Evolutionary conservation across 1,139 yeast species (phyloP).

Genomic region (Yamadazyma atlantica): DNA sequence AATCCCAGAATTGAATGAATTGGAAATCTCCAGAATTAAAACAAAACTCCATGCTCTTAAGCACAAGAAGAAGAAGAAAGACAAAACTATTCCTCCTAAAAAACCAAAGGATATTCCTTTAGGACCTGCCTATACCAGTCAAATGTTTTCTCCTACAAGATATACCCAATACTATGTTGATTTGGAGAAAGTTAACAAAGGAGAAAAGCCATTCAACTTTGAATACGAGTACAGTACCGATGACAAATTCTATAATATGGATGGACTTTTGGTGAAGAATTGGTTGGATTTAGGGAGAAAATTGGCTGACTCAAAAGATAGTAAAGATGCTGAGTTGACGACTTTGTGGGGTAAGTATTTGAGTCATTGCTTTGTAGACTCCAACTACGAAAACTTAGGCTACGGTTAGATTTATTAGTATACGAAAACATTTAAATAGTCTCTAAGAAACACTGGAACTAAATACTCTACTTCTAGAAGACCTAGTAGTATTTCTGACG

Average conservation of each 20-base stretch:
- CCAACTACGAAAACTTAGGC: constrained; percentile 59
- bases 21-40: constrained; percentile 5
- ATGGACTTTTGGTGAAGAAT: constrained; percentile 55
- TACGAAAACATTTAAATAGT: too few species aligned
- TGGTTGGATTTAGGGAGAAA: constrained; percentile 59
- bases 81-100: constrained; percentile 65
- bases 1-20: constrained; percentile 8
- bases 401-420: too few species aligned
- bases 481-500: too few species aligned
- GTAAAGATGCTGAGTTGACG: constrained; percentile 15
- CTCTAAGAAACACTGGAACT: too few species aligned
- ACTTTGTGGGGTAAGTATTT: constrained; percentile 45
- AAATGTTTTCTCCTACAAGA: constrained; percentile 67
- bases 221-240: constrained; percentile 72
- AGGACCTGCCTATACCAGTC: constrained; percentile 78
- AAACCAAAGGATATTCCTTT: constrained; percentile 54
- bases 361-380: constrained; percentile 58
- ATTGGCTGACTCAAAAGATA: constrained; percentile 42
- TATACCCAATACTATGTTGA: constrained; percentile 75
- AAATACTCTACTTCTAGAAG: too few species aligned
- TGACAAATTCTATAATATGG: constrained; percentile 54
- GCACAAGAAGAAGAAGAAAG: constrained; percentile 29
- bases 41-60: background rate
- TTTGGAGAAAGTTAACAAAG: constrained; percentile 49
- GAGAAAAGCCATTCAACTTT: constrained; percentile 50